Evolutionary conservation across 371 early-diverging fungal species (phyloP).

Genomic region (Mucor saturninus): DNA sequence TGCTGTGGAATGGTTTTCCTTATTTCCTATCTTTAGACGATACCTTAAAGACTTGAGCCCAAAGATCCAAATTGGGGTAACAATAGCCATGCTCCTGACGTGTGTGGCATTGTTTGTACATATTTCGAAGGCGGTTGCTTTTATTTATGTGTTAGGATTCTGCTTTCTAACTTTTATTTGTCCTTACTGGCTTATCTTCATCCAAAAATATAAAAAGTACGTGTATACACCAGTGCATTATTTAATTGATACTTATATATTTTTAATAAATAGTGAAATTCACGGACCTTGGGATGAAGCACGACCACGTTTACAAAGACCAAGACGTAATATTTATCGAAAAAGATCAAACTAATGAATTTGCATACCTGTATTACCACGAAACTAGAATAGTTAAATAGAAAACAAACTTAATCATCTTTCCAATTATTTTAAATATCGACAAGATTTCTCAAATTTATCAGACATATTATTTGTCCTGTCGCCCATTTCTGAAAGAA

Average conservation of each 20-base stretch:
- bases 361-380: not conserved
- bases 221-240: slow-evolving; percentile 23
- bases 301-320: slow-evolving; percentile 66
- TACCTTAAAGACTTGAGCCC: slow-evolving; percentile 70
- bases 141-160: slow-evolving; percentile 70
- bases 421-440: too few species aligned
- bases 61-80: slow-evolving; percentile 63
- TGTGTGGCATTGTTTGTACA: slow-evolving; percentile 66
- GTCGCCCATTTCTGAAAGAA: too few species aligned
- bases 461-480: too few species aligned
- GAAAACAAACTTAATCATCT: too few species aligned
- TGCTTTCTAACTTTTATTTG: slow-evolving; percentile 85
- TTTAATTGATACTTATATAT: not conserved
- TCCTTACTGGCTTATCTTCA: slow-evolving; percentile 89
- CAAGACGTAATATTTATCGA: slow-evolving; percentile 43
- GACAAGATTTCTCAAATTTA: too few species aligned
- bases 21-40: slow-evolving; percentile 90
- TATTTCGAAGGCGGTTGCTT: slow-evolving; percentile 74
- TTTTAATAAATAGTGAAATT: slow-evolving; percentile 71
- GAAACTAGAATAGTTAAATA: too few species aligned
- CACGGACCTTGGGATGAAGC: slow-evolving; percentile 98
- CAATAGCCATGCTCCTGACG: slow-evolving; percentile 62
- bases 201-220: slow-evolving; percentile 94
- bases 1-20: slow-evolving; percentile 90
- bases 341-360: slow-evolving; percentile 8